Percentiles rank a stretch among this genome's conserved stretches.
These are phyloP conservation scores for Hygrophorus pudorinus DNA, from an alignment of 768 basidiomycete genomes.

Conservation along the genomic window DNA sequence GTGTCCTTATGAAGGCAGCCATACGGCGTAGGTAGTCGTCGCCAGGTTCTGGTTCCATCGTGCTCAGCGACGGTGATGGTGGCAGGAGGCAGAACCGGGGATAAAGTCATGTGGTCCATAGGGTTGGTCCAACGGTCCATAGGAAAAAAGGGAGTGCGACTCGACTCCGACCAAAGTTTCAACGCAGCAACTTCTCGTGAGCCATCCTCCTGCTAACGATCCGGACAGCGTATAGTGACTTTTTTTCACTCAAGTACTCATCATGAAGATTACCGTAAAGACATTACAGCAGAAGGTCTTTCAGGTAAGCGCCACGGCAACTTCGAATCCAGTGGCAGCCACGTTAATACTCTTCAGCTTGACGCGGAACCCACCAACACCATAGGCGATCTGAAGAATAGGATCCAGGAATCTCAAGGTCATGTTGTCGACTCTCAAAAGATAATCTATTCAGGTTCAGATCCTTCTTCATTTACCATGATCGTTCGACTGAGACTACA, in stretches of 20 bases:
- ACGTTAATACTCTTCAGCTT: conserved; percentile 32
- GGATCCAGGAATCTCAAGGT: conserved; percentile 69
- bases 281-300: conserved; percentile 9
- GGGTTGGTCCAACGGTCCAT: no score
- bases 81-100: conserved; percentile 11
- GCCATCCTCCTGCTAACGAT: neutral
- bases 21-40: conserved; percentile 69
- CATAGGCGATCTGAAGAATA: conserved; percentile 69
- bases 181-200: neutral
- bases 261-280: conserved; percentile 9
- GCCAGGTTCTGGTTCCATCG: conserved; percentile 43
- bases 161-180: no score
- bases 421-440: conserved; percentile 74
- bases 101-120: conserved; percentile 1
- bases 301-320: conserved; percentile 3
- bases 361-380: conserved; percentile 73
- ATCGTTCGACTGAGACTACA: neutral
- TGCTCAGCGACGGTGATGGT: conserved; percentile 15
- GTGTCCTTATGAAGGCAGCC: conserved; percentile 59
- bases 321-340: neutral
- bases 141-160: no score
- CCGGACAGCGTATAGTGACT: neutral
- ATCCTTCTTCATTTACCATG: neutral
- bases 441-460: conserved; percentile 84
- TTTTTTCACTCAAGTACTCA: neutral